Evolutionary conservation across 257 asterid species (phyloP), one percentile per base, ranked within the genome.

Genomic region (Ligustrum vulgare): DNA sequence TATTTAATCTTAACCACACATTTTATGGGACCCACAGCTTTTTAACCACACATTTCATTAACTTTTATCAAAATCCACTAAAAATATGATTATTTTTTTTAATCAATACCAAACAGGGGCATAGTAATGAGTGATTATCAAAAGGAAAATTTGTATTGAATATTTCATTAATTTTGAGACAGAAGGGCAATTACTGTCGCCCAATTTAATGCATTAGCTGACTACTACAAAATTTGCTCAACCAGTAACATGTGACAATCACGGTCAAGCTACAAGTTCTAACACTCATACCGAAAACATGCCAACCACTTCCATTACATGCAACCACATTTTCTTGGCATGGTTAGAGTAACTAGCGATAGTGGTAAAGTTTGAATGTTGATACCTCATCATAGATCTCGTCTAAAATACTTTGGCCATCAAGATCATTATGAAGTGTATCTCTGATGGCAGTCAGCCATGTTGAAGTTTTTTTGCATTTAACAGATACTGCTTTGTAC

Each of bases 401-500:
- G 60, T 84, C 88, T 66, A 92, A 78, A 69, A 94, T 79, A 76
- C 97, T 69, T 76, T 80, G 83, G 70, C 97, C 98, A 84, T 92
- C 97, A 63, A 94, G 91, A 77, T 84, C 81, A 78, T 77, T 84
- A 67, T 18, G 80, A 43, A 68, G 80, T 69, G 87, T 75, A 68
- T 83, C 88, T 73, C 86, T 85, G 65, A 86, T 84, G 54, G 91
- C 97, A 71, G 93, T 89, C 75, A 94, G 88, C 93, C 88, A 85
- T 13, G 97, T 90, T 34, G 86, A 72, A 75, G 34, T 34, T 65
- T 71, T 77, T 39, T 45, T 39, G 73, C 80, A 77, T 83, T 78
- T 90, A 75, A 87, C 97, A 39, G 93, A 85, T 82, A 79, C 87
- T 77, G 94, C 91, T 81, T 80, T 87, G 83, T 86, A 92, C n/a